A percentile compares a stretch with the other conserved stretches of the same genome.
Evolutionary conservation across 2,329 filamentous ascomycete genomes (phyloP).

Genomic region (Ilyonectria destructans): DNA sequence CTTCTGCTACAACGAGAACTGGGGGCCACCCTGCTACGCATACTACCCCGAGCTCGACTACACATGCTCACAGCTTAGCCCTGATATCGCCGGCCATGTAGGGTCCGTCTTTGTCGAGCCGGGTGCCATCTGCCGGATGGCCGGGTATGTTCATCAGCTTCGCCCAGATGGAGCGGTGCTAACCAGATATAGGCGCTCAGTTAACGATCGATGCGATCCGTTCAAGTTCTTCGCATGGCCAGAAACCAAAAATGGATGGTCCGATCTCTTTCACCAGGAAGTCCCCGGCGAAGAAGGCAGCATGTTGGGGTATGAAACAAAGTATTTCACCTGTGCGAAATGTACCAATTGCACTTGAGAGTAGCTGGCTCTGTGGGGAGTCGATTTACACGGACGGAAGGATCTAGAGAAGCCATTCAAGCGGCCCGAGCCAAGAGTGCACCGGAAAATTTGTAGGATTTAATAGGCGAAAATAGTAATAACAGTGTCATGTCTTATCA

Average conservation of each 20-base stretch:
- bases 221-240: conserved; percentile 47
- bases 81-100: conserved; percentile 42
- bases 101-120: conserved; percentile 47
- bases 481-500: background rate
- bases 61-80: conserved; percentile 41
- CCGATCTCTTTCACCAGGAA: conserved; percentile 40
- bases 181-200: conserved; percentile 33
- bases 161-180: conserved; percentile 3
- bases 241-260: conserved; percentile 44
- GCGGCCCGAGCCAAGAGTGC: background rate
- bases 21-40: conserved; percentile 45
- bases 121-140: conserved; percentile 45
- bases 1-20: conserved; percentile 48
- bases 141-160: conserved; percentile 35
- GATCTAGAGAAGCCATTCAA: background rate
- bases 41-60: conserved; percentile 47
- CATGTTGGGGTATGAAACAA: conserved; percentile 39
- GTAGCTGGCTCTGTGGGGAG: background rate
- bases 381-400: background rate
- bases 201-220: conserved; percentile 31
- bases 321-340: conserved; percentile 47
- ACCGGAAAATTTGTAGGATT: background rate
- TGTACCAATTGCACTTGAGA: conserved; percentile 44
- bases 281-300: conserved; percentile 29
- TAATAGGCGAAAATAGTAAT: conserved; percentile 1